Conservation (phyloP, 306 rosid genomes). For the Abrus pulchellus region DNA sequence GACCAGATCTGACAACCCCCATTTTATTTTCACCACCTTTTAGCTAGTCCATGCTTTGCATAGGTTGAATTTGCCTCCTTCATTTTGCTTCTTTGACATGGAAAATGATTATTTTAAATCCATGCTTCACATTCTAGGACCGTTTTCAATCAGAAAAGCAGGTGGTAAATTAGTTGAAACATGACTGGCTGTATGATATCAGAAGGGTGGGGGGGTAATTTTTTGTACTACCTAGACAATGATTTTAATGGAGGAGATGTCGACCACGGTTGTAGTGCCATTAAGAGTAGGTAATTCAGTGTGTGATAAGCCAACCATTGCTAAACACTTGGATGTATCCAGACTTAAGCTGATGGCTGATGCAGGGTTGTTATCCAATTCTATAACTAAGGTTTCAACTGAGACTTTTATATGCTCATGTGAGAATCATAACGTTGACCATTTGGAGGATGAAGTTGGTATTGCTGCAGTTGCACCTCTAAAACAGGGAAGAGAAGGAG, state of each 20-base stretch:
- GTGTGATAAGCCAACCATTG: constrained; percentile 73
- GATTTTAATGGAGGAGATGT: constrained; percentile 88
- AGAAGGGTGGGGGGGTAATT: constrained; percentile 63
- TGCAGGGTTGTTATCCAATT: constrained; percentile 64
- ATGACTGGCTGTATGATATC: constrained; percentile 61
- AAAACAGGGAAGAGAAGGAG: constrained; percentile 55
- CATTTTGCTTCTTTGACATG: constrained; percentile 59
- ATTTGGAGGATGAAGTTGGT: constrained; percentile 56
- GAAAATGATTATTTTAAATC: constrained; percentile 57
- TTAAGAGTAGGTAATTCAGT: constrained; percentile 79
- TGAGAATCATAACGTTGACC: constrained; percentile 59
- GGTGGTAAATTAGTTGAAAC: constrained; percentile 58
- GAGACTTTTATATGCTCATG: constrained; percentile 55
- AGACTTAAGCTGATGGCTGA: constrained; percentile 81
- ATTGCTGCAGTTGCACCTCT: constrained; percentile 43
- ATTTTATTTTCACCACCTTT: constrained; percentile 62
- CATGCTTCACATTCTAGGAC: constrained; percentile 56
- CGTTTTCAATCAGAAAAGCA: constrained; percentile 59
- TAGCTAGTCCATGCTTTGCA: constrained; percentile 55
- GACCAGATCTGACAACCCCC: constrained; percentile 80
- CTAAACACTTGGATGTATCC: constrained; percentile 71
- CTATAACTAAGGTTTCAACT: constrained; percentile 59
- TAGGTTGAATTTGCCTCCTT: constrained; percentile 50
- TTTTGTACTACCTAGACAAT: constrained; percentile 62
- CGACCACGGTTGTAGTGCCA: constrained; percentile 73